phyloP scores from a whole-genome alignment of 1,284 basidiomycete genomes.

The Farysia itapuensis region DNA sequence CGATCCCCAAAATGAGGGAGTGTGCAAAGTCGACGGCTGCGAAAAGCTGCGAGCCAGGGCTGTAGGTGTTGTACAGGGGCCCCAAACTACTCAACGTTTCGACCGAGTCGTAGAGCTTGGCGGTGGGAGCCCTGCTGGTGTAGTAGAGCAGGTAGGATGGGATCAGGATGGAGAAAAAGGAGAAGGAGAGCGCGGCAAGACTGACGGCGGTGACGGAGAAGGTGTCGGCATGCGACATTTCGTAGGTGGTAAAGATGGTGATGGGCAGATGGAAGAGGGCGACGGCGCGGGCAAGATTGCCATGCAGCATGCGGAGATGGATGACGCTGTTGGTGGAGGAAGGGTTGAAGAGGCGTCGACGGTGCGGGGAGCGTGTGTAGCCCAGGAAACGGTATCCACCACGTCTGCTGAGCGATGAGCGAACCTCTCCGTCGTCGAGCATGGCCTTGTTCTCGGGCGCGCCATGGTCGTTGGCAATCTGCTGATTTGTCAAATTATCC shows the following conservation, averaged over 20 bases:
- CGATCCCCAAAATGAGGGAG: slow-evolving; percentile 76
- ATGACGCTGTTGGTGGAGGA: slow-evolving; percentile 28
- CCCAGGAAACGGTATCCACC: slow-evolving; percentile 37
- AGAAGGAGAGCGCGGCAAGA: slow-evolving; percentile 75
- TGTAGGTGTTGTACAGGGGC: slow-evolving; percentile 92
- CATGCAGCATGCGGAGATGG: slow-evolving; percentile 63
- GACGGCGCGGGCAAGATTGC: slow-evolving; percentile 85
- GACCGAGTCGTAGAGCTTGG: slow-evolving; percentile 91
- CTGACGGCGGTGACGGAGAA: slow-evolving; percentile 66
- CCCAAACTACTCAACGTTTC: slow-evolving; percentile 85
- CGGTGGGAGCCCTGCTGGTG: slow-evolving; percentile 76
- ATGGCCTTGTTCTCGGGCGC: slow-evolving; percentile 14
- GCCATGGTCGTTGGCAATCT: slow-evolving; percentile 1
- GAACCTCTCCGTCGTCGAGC: slow-evolving; percentile 10
- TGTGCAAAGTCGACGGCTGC: slow-evolving; percentile 76
- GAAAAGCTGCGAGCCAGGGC: slow-evolving; percentile 87
- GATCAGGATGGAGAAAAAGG: slow-evolving; percentile 74
- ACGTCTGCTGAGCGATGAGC: slow-evolving; percentile 25
- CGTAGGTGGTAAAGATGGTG: slow-evolving; percentile 84
- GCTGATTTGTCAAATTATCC: slow-evolving; percentile 22
- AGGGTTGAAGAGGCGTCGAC: no score
- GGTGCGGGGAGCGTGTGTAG: no score
- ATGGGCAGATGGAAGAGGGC: slow-evolving; percentile 91
- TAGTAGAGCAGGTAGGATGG: slow-evolving; percentile 75
- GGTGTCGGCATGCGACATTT: slow-evolving; percentile 69